Percentiles rank a stretch among this genome's conserved stretches.
Evolutionary conservation across 1,284 basidiomycete species (phyloP).

Genomic region (Macrocybe sp.): DNA sequence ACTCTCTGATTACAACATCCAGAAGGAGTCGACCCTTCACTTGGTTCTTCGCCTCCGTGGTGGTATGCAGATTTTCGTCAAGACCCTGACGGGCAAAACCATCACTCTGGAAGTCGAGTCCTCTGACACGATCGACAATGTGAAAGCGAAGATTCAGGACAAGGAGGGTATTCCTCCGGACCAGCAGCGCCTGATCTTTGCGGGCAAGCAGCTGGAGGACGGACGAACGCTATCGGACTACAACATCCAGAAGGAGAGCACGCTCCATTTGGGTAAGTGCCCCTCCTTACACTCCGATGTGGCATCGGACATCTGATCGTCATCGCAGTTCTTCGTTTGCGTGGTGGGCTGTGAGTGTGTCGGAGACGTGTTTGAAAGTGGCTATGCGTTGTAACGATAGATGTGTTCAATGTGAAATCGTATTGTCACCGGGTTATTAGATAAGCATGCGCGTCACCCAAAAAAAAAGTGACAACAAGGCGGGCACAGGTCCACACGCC

Average conservation of each 20-base stretch:
- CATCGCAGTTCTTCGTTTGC: constrained; percentile 42
- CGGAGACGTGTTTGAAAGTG: background rate
- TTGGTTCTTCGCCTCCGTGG: constrained; percentile 83
- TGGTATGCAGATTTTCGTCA: constrained; percentile 88
- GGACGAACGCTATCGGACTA: constrained; percentile 33
- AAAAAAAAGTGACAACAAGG: constrained; percentile 16
- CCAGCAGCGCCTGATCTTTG: constrained; percentile 34
- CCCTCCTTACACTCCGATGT: background rate
- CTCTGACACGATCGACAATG: constrained; percentile 21
- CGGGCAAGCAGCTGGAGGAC: constrained; percentile 34
- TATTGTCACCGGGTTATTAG: constrained; percentile 13
- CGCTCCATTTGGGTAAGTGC: constrained; percentile 33
- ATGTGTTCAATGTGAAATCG: background rate
- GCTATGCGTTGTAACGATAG: background rate
- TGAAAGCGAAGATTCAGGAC: constrained; percentile 80
- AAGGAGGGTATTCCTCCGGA: constrained; percentile 55
- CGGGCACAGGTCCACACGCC: background rate
- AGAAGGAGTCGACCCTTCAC: constrained; percentile 80
- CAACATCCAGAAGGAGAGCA: constrained; percentile 36
- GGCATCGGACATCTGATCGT: background rate
- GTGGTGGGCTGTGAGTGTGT: constrained; percentile 30
- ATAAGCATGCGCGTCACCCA: constrained; percentile 21
- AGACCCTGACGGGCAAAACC: constrained; percentile 84
- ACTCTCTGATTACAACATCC: constrained; percentile 81
- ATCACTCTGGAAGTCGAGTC: constrained; percentile 87